These are phyloP conservation scores for Mucor piriformis DNA, from an alignment of 371 early-diverging fungal species.

Conservation along the genomic window DNA sequence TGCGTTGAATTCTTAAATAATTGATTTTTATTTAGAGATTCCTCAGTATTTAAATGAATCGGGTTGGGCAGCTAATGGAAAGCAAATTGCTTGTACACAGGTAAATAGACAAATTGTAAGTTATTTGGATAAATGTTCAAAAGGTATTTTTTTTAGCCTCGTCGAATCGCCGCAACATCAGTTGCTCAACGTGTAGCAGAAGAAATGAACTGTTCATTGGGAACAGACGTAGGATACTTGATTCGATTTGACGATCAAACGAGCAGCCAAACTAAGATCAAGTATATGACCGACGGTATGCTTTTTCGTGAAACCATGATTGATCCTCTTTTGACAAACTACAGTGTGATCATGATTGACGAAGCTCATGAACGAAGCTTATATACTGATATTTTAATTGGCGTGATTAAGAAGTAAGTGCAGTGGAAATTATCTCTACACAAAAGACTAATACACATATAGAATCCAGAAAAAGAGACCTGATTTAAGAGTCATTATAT, in stretches of 20 bases:
- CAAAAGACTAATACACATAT: background rate
- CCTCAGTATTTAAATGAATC: conserved; percentile 82
- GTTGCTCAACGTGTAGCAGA: conserved; percentile 96
- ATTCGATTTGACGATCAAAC: conserved; percentile 80
- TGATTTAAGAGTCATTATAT: conserved; percentile 69
- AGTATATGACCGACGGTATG: conserved; percentile 93
- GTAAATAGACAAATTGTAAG: conserved; percentile 20
- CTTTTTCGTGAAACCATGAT: conserved; percentile 77
- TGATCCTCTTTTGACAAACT: conserved; percentile 77
- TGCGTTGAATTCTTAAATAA: background rate
- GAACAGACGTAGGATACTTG: conserved; percentile 60
- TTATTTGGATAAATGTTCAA: background rate
- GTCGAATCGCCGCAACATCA: conserved; percentile 95
- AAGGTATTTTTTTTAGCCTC: conserved; percentile 63
- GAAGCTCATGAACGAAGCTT: conserved; percentile 93
- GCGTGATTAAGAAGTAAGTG: conserved; percentile 72
- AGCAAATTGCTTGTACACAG: conserved; percentile 80
- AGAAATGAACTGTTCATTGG: conserved; percentile 84
- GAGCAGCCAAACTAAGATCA: conserved; percentile 70
- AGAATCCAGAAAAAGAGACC: conserved; percentile 67
- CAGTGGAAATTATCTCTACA: background rate
- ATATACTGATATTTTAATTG: conserved; percentile 86
- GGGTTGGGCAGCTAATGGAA: conserved; percentile 62
- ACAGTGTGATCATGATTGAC: conserved; percentile 89
- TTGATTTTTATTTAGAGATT: conserved; percentile 52